Base-by-base conservation (phyloP, 106 monocot species). In the Apostasia ramifera region DNA sequence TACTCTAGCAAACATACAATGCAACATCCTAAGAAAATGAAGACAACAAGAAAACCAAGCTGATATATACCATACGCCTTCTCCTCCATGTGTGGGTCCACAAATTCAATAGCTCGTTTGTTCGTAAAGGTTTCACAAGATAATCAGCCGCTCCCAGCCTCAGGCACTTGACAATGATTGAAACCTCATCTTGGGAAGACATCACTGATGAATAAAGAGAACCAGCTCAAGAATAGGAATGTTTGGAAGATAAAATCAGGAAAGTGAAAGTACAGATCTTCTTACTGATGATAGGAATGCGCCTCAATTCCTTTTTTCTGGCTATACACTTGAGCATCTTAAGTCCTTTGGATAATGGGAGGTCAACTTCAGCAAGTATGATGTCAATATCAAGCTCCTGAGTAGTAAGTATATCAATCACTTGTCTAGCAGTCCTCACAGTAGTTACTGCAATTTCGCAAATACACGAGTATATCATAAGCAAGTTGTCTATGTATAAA, bases 1-100 rank as follows among this genome's bases (percentile, higher is more conserved):
- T 26, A 26, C 26, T 26, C 26, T 26, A 26, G 26, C 26, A 49
- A 54, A 72, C 59, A n/a, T 10, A 45, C 1, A n/a, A 26, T 26
- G 26, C 26, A 26, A 26, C 26, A 26, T 26, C 26, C 26, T 26
- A 26, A 61, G 9, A 66, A 70, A 39, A 48, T 47, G 70, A 13
- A 66, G 47, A 60, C 58, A 58, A 43, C 41, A 43, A 73, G 59
- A 49, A 37, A 45, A 12, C 53, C 58, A 69, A 50, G 59, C 49
- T 72, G 47, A 38, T 39, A 2, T 66, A 55, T 63, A 86, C 86
- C 89, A 78, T 89, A 68, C 82, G 82, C 44, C 89, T 66, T 67
- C 85, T 74, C 44, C 85, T 77, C 89, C 89, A 89, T 82, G 85
- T 76, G 75, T 89, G 89, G 6, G 82, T 89, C 89, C 89, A 89